Base-by-base conservation (phyloP, 306 rosid species). In the Pyrus bretschneideri region DNA sequence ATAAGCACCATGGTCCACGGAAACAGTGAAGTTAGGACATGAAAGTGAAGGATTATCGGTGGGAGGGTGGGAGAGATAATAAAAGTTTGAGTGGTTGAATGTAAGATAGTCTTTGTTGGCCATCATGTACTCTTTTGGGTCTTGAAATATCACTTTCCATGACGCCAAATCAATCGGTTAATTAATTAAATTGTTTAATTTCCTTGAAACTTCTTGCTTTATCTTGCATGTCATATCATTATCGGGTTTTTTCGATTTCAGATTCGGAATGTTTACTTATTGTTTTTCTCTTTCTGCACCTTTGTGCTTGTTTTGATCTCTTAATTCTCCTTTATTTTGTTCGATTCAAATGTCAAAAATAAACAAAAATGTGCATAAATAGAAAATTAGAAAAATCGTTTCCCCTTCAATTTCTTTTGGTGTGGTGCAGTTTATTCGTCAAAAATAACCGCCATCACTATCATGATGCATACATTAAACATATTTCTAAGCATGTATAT, bases 21-120 rank as follows among this genome's bases (percentile, higher is more conserved):
- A 59, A 51, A 87, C 91, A 83, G 79, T 81, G 76, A 85, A 88
- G 71, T 85, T 88, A 71, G 86, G 81, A 66, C 79, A 71, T 74
- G 84, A 76, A 62, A 19, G 31, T 10, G 44, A 64, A 64, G 22
- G 25, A 4, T 18, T 42, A 31, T 64, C 44, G 19, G 5, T 18
- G 23, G 19, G 44, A 6, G 13, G 8, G 6, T 25, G 25, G 25
- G 27, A 25, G 27, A 25, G 27, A 11, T 17, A 11, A 31, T 8
- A 17, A 15, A 15, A 8, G 13, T 9, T 9, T 64, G 21, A 17
- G 45, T 31, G 45, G 69, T 31, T 64, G 45, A 64, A 45, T 9
- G 27, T 58, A 58, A 58, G 4, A 62, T 29, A 46, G 75, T 81
- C 81, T 76, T 71, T 64, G 79, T 82, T 75, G 75, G 78, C 70